Evolutionary conservation across 2,329 filamentous ascomycete species (phyloP).

Genomic region (Fusarium ambrosium): DNA sequence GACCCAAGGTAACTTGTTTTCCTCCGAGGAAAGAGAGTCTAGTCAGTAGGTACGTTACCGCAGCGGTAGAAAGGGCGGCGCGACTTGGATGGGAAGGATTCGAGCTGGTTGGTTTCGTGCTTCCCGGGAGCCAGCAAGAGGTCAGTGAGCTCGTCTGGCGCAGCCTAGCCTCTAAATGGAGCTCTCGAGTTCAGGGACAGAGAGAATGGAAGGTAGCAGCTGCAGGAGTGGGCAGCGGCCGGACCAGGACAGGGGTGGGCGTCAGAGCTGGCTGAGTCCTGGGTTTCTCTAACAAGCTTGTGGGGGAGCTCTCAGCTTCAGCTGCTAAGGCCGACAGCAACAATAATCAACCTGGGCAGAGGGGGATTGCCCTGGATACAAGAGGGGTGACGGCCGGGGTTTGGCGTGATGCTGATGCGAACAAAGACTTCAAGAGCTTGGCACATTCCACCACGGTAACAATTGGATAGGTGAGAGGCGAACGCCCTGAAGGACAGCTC

Average conservation of each 20-base stretch:
- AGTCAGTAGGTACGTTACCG: not conserved
- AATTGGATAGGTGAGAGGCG: conserved; percentile 37
- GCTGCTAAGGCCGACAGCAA: conserved; percentile 17
- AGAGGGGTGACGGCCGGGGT: conserved; percentile 9
- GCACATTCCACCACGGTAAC: conserved; percentile 39
- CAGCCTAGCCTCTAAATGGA: conserved; percentile 39
- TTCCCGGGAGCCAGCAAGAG: conserved; percentile 31
- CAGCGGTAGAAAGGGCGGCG: not conserved
- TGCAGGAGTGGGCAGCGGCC: conserved; percentile 33
- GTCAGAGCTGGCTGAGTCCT: conserved; percentile 22
- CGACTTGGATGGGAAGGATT: conserved; percentile 32
- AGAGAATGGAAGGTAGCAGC: conserved; percentile 16
- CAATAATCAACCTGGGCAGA: conserved; percentile 11
- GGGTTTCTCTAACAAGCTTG: conserved; percentile 12
- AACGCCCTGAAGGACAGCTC: conserved; percentile 19
- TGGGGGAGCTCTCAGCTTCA: conserved; percentile 39
- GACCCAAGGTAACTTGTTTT: not conserved
- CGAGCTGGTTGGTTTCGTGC: conserved; percentile 34
- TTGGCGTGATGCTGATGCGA: conserved; percentile 26
- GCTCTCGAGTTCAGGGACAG: conserved; percentile 36
- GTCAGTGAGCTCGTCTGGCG: conserved; percentile 43
- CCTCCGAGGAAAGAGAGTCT: not conserved
- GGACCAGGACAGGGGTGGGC: conserved; percentile 14
- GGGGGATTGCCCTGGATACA: conserved; percentile 18
- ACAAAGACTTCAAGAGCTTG: conserved; percentile 42